Evolutionary conservation across 345 rosid species (phyloP).

Genomic region (Psidium guajava): DNA sequence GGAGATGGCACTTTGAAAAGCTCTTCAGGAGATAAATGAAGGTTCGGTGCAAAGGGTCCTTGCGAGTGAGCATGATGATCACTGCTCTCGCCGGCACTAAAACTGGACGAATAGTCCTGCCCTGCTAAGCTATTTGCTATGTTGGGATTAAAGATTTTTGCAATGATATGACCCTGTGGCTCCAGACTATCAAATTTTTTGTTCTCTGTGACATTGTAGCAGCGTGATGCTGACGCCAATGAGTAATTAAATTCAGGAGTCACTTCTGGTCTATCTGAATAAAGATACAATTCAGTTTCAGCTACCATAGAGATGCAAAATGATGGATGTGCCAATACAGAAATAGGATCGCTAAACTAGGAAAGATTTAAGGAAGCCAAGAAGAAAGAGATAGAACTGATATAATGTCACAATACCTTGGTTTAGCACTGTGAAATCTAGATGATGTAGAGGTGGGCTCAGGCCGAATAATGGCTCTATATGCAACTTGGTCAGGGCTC

Average conservation of each 20-base stretch:
- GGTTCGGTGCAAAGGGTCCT: not conserved
- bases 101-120: not conserved
- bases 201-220: not conserved
- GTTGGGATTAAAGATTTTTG: not conserved
- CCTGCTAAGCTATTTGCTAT: not conserved
- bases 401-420: conserved; percentile 27
- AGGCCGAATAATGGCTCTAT: conserved; percentile 10
- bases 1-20: not conserved
- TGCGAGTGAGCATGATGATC: not conserved
- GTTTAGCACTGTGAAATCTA: conserved; percentile 8
- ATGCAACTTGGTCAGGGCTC: conserved; percentile 18
- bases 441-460: conserved; percentile 14
- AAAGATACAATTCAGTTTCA: not conserved
- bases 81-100: not conserved
- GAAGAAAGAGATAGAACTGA: not conserved
- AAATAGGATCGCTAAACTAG: not conserved
- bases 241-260: not conserved
- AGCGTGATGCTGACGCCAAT: not conserved
- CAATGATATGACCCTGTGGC: not conserved
- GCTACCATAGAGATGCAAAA: not conserved
- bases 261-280: not conserved
- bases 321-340: not conserved
- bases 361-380: not conserved
- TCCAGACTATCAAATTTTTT: not conserved
- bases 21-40: not conserved